Percentiles rank a stretch among this genome's conserved stretches.
phyloP scores from a whole-genome alignment of 768 basidiomycete species.

The Dioszegia hungarica region DNA sequence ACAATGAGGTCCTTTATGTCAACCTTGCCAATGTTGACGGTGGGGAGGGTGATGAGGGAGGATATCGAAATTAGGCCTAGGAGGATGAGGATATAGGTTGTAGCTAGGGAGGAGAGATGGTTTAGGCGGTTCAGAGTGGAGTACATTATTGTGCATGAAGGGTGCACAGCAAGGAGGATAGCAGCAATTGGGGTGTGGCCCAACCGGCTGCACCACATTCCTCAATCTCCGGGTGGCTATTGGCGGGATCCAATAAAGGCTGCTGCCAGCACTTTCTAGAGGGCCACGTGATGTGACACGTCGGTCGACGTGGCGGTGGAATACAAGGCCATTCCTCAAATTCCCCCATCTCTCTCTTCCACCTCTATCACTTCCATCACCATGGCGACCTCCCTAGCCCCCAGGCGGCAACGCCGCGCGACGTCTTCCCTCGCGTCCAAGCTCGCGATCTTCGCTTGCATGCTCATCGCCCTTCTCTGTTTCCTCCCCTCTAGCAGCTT shows the following conservation, averaged over 20 bases:
- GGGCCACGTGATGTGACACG: too few species aligned
- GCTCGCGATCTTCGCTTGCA: conserved; percentile 53
- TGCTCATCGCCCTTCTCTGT: conserved; percentile 65
- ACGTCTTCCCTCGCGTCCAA: conserved; percentile 32
- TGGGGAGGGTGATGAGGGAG: conserved; percentile 31
- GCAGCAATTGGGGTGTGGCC: too few species aligned
- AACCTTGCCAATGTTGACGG: conserved; percentile 28
- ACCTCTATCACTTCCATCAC: conserved; percentile 7
- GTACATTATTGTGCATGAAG: conserved; percentile 27
- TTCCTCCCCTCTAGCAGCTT: conserved; percentile 61
- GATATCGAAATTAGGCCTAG: conserved; percentile 37
- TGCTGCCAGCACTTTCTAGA: too few species aligned
- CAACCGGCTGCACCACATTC: too few species aligned
- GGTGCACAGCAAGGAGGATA: too few species aligned
- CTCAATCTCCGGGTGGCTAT: too few species aligned
- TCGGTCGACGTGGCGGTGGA: conserved; percentile 3
- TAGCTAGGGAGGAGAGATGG: conserved; percentile 35
- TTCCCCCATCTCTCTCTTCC: conserved; percentile 1
- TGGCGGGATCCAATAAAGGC: too few species aligned
- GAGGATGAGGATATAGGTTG: conserved; percentile 39
- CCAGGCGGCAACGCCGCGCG: conserved; percentile 15
- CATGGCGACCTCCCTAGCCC: conserved; percentile 31
- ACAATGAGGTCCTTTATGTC: conserved; percentile 40
- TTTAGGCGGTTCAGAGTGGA: conserved; percentile 38
- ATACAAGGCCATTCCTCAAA: background rate